Conservation (phyloP, 1,139 yeast genomes). For the Pichia sp. region DNA sequence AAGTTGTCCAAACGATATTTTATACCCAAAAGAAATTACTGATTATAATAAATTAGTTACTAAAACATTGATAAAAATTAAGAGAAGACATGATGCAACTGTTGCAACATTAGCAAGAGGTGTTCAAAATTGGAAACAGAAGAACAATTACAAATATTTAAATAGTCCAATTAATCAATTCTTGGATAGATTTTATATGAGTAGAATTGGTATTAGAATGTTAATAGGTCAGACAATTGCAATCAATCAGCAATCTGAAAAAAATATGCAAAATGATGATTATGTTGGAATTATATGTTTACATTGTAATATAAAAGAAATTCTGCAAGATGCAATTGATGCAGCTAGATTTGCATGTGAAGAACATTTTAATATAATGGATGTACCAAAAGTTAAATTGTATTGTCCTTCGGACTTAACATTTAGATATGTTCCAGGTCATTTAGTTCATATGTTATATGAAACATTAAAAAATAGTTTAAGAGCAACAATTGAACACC, state of each 20-base stretch:
- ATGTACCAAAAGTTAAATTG: constrained; percentile 73
- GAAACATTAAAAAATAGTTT: constrained; percentile 80
- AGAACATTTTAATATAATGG: constrained; percentile 77
- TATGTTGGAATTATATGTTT: constrained; percentile 86
- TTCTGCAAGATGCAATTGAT: constrained; percentile 80
- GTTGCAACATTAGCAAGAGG: constrained; percentile 93
- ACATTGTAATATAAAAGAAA: constrained; percentile 69
- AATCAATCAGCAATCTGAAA: constrained; percentile 57
- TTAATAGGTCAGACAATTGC: constrained; percentile 86
- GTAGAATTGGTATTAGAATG: constrained; percentile 85
- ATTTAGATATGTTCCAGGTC: constrained; percentile 89
- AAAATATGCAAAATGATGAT: constrained; percentile 34
- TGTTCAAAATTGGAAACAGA: constrained; percentile 79
- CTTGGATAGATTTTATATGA: constrained; percentile 78
- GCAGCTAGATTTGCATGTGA: constrained; percentile 84
- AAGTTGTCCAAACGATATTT: constrained; percentile 44
- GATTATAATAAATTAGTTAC: constrained; percentile 66
- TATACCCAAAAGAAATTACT: constrained; percentile 60
- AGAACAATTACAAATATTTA: constrained; percentile 41
- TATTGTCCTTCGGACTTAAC: constrained; percentile 64
- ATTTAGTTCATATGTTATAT: constrained; percentile 79
- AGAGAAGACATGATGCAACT: constrained; percentile 85
- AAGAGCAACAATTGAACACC: constrained; percentile 78
- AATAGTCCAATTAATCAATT: constrained; percentile 70
- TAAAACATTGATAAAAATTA: constrained; percentile 62